Evolutionary conservation across 78 protist genomes (phyloP).

Genomic region (Dictyostelium purpureum): DNA sequence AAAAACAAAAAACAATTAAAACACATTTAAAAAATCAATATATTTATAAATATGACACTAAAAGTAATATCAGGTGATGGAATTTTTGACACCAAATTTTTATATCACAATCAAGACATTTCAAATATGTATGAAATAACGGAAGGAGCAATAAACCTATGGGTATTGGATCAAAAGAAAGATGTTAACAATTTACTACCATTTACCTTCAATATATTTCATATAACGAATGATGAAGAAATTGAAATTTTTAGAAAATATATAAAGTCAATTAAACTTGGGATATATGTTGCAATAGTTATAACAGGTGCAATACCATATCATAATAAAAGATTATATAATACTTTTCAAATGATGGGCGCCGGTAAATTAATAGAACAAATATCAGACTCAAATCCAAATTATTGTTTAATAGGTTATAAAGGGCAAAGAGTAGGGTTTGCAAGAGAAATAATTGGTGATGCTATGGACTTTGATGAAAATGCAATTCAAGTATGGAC

Average conservation of each 20-base stretch:
- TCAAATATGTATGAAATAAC: background rate
- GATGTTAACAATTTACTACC: background rate
- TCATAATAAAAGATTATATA: background rate
- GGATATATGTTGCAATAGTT: background rate
- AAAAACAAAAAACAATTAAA: background rate
- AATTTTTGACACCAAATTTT: background rate
- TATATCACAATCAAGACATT: background rate
- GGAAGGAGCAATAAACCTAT: background rate
- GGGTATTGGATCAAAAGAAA: background rate
- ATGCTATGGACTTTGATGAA: background rate
- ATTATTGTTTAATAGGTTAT: constrained; percentile 29
- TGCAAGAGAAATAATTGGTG: constrained; percentile 15
- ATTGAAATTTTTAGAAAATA: background rate
- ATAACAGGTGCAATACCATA: background rate
- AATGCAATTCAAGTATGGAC: background rate
- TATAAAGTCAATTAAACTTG: background rate
- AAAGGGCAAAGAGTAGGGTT: background rate
- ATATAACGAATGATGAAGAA: background rate
- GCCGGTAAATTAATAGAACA: background rate
- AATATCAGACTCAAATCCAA: constrained; percentile 11
- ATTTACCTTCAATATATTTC: background rate
- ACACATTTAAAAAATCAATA: too few species aligned
- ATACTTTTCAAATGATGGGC: background rate
- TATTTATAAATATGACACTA: background rate
- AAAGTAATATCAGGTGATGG: background rate